Conservation (phyloP, 768 basidiomycete genomes). For the Kwoniella pini region DNA sequence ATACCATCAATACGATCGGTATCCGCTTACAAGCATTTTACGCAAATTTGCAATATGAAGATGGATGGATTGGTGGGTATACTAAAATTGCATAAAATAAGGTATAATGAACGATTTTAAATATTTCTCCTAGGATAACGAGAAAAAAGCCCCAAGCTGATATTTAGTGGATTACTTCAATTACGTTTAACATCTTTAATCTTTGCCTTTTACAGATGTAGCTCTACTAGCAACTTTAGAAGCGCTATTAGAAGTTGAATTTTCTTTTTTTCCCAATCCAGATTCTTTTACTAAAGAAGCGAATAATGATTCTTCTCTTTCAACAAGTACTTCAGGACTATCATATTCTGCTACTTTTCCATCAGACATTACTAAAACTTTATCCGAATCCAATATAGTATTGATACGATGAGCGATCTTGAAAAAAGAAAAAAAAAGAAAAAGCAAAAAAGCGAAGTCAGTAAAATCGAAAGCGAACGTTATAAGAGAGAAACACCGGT, state of each 20-base stretch:
- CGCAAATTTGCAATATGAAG: too few relatives aligned
- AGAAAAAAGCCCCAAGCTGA: too few relatives aligned
- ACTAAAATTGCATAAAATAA: too few relatives aligned
- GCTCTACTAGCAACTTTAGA: slow-evolving; percentile 6
- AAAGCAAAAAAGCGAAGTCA: neutral
- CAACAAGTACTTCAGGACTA: slow-evolving; percentile 65
- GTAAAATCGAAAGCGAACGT: too few relatives aligned
- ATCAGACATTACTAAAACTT: slow-evolving; percentile 76
- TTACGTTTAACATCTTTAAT: neutral
- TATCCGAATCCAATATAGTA: slow-evolving; percentile 74
- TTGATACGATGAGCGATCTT: slow-evolving; percentile 50
- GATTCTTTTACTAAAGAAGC: slow-evolving; percentile 42
- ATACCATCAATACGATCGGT: too few relatives aligned
- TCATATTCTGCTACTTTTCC: slow-evolving; percentile 86
- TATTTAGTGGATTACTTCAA: too few relatives aligned
- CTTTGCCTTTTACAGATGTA: slow-evolving; percentile 8
- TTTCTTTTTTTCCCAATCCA: slow-evolving; percentile 21
- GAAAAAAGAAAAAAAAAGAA: neutral
- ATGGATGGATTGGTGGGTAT: too few relatives aligned
- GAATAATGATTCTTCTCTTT: slow-evolving; percentile 54
- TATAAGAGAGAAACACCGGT: too few relatives aligned
- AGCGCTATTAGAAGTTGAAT: neutral
- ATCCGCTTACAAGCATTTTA: too few relatives aligned
- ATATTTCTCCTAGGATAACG: too few relatives aligned
- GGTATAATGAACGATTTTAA: too few relatives aligned